Conservation (phyloP, 2,329 filamentous ascomycete genomes). For the Aspergillus sp. region DNA sequence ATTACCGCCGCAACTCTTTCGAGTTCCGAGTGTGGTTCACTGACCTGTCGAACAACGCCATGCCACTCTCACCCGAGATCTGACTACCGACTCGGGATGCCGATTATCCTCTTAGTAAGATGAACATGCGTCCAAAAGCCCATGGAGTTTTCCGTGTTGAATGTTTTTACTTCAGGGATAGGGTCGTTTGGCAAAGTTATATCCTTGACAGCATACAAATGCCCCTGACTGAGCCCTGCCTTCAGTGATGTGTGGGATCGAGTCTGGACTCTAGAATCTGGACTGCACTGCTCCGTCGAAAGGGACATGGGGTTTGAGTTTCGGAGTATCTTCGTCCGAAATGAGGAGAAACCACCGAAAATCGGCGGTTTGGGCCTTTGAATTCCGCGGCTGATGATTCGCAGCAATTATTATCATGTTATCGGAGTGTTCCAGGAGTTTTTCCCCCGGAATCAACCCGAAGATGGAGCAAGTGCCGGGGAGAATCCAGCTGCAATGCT, state of each 20-base stretch:
- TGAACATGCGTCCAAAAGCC: no score
- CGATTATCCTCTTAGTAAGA: background rate
- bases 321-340: conserved; percentile 6
- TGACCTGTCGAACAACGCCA: background rate
- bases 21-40: background rate
- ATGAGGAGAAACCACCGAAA: conserved; percentile 12
- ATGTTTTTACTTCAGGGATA: background rate
- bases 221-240: background rate
- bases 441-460: background rate
- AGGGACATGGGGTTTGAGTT: background rate
- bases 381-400: conserved; percentile 1
- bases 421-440: background rate
- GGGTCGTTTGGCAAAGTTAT: background rate
- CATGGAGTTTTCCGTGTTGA: no score
- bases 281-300: background rate
- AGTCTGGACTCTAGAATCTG: background rate
- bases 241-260: background rate
- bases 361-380: conserved; percentile 12
- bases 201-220: background rate
- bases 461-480: background rate
- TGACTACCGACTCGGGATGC: conserved; percentile 23
- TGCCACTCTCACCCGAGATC: background rate
- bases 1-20: background rate
- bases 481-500: background rate
- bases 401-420: background rate